These are phyloP conservation scores for Colletotrichum eremochloae DNA, from an alignment of 2,329 filamentous ascomycete genomes.

Conservation along the genomic window DNA sequence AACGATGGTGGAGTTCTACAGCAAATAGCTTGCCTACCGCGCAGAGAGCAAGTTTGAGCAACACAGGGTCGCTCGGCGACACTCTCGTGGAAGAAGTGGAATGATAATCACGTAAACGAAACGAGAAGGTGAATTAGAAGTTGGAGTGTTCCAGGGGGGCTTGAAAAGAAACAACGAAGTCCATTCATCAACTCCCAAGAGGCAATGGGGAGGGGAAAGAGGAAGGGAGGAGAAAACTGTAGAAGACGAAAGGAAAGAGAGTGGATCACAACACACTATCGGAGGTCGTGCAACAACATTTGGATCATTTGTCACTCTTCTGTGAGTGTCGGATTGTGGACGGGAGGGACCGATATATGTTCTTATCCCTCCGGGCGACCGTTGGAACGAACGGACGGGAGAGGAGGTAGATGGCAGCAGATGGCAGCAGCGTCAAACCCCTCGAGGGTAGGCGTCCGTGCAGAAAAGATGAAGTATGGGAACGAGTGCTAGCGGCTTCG, in stretches of 20 bases:
- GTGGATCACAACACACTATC: constrained; percentile 5
- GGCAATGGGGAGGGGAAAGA: neutral
- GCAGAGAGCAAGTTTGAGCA: constrained; percentile 17
- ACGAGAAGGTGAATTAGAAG: constrained; percentile 2
- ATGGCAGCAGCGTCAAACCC: constrained; percentile 38
- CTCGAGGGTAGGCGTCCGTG: constrained; percentile 41
- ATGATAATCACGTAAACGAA: constrained; percentile 9
- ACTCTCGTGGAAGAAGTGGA: constrained; percentile 13
- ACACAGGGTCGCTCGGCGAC: constrained; percentile 24
- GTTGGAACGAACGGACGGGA: constrained; percentile 31
- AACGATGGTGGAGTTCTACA: neutral
- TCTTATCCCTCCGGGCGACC: constrained; percentile 25
- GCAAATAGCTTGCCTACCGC: constrained; percentile 19
- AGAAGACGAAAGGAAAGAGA: neutral
- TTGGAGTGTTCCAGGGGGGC: constrained; percentile 1
- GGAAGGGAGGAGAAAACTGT: neutral
- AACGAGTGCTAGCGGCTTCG: constrained; percentile 31
- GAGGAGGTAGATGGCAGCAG: constrained; percentile 34
- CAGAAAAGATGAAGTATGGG: constrained; percentile 24
- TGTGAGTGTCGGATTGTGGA: constrained; percentile 24
- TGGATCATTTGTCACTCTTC: constrained; percentile 3
- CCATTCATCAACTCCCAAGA: neutral
- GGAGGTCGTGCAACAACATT: constrained; percentile 29
- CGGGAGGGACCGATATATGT: constrained; percentile 36
- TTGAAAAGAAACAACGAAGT: neutral